Evolutionary conservation across 768 basidiomycete species (phyloP).

Genomic region (Gloeopeniophorella convolvens): DNA sequence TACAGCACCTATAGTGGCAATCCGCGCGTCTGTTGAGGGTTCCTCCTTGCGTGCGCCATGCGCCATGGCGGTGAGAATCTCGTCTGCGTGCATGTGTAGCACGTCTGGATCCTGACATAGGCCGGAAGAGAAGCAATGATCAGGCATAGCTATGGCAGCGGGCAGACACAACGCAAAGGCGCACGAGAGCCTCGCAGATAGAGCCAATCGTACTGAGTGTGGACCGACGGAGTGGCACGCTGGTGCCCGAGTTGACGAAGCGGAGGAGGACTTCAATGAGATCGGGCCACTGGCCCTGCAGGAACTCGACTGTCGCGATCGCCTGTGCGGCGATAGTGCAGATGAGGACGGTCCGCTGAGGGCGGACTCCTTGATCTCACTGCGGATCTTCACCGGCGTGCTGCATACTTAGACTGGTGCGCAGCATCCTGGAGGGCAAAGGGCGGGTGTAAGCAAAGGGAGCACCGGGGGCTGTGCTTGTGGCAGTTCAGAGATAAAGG

Average conservation of each 20-base stretch:
- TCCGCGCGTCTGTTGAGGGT: slow-evolving; percentile 81
- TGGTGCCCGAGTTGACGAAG: slow-evolving; percentile 71
- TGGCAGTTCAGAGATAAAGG: background rate
- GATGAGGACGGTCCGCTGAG: slow-evolving; percentile 76
- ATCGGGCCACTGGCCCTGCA: slow-evolving; percentile 81
- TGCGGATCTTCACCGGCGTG: slow-evolving; percentile 71
- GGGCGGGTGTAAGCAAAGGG: slow-evolving; percentile 1
- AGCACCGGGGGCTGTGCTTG: no score
- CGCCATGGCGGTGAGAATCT: slow-evolving; percentile 96
- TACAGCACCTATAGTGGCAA: slow-evolving; percentile 89
- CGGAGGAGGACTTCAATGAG: slow-evolving; percentile 83
- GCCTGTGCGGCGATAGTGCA: slow-evolving; percentile 90
- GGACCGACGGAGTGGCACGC: slow-evolving; percentile 71
- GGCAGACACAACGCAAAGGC: slow-evolving; percentile 31
- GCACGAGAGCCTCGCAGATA: slow-evolving; percentile 93
- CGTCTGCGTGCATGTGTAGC: slow-evolving; percentile 82
- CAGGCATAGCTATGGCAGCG: slow-evolving; percentile 12
- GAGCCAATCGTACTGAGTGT: slow-evolving; percentile 94
- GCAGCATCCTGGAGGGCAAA: slow-evolving; percentile 53
- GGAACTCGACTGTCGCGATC: slow-evolving; percentile 90
- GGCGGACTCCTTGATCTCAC: slow-evolving; percentile 83
- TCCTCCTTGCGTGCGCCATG: slow-evolving; percentile 98
- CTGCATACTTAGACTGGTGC: slow-evolving; percentile 69
- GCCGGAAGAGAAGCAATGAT: no score
- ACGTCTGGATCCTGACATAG: slow-evolving; percentile 97